These are phyloP conservation scores for Prunus salicina DNA, from an alignment of 306 rosid genomes.

Conservation along the genomic window DNA sequence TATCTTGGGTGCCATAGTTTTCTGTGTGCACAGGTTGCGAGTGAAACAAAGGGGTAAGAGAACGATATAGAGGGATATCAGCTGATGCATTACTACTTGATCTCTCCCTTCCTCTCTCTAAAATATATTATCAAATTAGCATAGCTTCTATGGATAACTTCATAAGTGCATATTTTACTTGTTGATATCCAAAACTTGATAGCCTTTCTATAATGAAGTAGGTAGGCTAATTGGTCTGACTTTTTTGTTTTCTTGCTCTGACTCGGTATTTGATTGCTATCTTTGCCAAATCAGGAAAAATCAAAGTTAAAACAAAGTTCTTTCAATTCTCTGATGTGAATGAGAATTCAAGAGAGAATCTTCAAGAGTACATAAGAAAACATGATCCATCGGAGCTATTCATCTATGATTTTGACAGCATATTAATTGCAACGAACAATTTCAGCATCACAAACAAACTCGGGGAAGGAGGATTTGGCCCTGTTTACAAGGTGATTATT, in stretches of 20 bases:
- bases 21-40: not conserved
- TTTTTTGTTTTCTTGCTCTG: no score
- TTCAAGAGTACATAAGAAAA: not conserved
- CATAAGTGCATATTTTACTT: not conserved
- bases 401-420: slow-evolving; percentile 8
- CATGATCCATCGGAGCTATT: slow-evolving; percentile 2
- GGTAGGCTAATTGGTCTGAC: not conserved
- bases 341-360: not conserved
- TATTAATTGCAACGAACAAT: slow-evolving; percentile 3
- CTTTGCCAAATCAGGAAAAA: not conserved
- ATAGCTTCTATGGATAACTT: not conserved
- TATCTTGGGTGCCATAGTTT: not conserved
- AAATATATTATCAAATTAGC: not conserved
- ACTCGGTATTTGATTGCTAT: not conserved
- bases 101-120: not conserved
- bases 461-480: slow-evolving; percentile 31
- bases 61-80: no score
- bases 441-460: slow-evolving; percentile 24
- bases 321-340: not conserved
- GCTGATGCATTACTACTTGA: not conserved
- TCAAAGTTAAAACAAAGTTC: not conserved
- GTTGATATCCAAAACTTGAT: not conserved
- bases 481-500: slow-evolving; percentile 17
- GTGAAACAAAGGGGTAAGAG: slow-evolving; percentile 19
- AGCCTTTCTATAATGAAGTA: not conserved